Base-by-base conservation (phyloP, 495 filamentous ascomycete species). In the Sporormia fimetaria region DNA sequence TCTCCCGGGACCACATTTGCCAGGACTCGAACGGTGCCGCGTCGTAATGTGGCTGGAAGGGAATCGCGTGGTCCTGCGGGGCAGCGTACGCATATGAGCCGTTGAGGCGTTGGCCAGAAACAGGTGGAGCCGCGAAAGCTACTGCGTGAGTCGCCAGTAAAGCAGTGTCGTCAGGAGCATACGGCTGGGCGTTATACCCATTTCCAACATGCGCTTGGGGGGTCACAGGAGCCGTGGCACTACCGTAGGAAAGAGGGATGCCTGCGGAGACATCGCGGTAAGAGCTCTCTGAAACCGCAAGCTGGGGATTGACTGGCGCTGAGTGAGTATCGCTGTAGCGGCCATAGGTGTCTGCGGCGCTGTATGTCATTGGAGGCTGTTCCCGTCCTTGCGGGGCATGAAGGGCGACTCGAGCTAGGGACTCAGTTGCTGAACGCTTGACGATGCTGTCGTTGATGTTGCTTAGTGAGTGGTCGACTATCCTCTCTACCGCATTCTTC, bases 391-490 rank as follows among this genome's bases (percentile, higher is more conserved):
- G 46, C 4, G 51, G 45, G 8, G 27, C 25, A 20, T 54, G 45
- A 7, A 54, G 30, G 2, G 44, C 44, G 12, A 27, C 51, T 17
- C 45, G 40, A 3, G 51, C 51, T 9, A 54, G 40, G 27, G 37
- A 47, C 30, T 44, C 33, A 11, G 40, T 33, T n/a, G 44, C 45
- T 1, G 44, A 42, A 16, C 36, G 25, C 41, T 54, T 49, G 21
- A 42, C 37, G 16, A 54, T 40, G 40, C 45, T 47, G 2, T 46
- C 42, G 18, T 43, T 39, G 33, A 54, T 54, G 25, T 27, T 38
- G 28, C 25, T 37, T 21, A 54, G 21, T 1, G 45, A 45, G 12
- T 40, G 35, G 11, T 54, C 51, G 17, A 54, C 41, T 28, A 54
- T 46, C 14, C 42, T 50, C 15, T 24, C 21, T 3, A 54, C 40